Conservation (phyloP, 768 basidiomycete genomes). For the Artomyces pyxidatus region DNA sequence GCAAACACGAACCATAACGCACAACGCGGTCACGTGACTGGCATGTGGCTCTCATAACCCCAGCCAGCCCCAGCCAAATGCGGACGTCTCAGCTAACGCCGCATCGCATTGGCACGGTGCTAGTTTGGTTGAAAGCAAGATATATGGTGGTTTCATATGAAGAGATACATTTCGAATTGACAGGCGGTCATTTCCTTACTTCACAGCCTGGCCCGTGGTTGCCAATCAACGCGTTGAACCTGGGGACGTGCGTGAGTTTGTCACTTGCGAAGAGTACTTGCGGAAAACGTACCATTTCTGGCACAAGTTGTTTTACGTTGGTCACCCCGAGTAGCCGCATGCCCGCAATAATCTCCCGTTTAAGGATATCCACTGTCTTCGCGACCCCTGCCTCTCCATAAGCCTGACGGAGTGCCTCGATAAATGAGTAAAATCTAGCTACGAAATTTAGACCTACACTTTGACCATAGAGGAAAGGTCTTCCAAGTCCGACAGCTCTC, state of each 20-base stretch:
- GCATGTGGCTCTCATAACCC: neutral
- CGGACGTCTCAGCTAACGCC: too few species aligned
- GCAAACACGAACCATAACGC: too few species aligned
- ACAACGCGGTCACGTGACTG: neutral
- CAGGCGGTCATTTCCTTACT: neutral
- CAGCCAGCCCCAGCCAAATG: neutral
- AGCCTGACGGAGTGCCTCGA: conserved; percentile 35
- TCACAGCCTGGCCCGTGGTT: conserved; percentile 31
- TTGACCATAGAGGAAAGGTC: conserved; percentile 81
- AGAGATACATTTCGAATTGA: neutral
- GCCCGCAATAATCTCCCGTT: conserved; percentile 67
- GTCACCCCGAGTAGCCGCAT: conserved; percentile 74
- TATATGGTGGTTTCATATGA: neutral
- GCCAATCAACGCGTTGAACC: conserved; percentile 55
- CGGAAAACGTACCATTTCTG: conserved; percentile 54
- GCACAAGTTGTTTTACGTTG: conserved; percentile 54
- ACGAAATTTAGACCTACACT: conserved; percentile 41
- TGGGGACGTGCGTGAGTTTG: conserved; percentile 2
- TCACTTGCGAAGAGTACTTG: neutral
- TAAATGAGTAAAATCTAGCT: neutral
- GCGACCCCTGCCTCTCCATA: conserved; percentile 68
- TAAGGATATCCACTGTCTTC: conserved; percentile 57
- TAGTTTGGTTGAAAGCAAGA: too few species aligned
- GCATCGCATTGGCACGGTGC: too few species aligned
- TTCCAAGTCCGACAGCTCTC: conserved; percentile 76